Conservation (phyloP, 2,329 filamentous ascomycete genomes). For the Lomentospora prolificans region DNA sequence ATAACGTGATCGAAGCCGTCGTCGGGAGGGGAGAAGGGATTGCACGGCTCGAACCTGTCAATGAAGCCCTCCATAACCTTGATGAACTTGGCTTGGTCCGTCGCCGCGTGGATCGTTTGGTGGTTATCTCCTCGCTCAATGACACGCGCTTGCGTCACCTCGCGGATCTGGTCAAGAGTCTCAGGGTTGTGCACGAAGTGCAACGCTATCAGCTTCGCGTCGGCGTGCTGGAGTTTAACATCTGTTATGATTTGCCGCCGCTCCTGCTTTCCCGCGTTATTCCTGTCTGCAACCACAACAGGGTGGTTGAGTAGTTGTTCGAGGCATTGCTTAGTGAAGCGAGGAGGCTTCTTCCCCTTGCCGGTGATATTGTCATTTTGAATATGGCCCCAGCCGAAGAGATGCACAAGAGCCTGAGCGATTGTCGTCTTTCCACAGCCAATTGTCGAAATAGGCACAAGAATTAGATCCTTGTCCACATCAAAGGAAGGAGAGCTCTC, state of each 20-base stretch:
- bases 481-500: slow-evolving; percentile 33
- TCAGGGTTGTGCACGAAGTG: slow-evolving; percentile 81
- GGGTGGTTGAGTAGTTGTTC: slow-evolving; percentile 52
- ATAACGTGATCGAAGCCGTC: slow-evolving; percentile 75
- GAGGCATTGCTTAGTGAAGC: slow-evolving; percentile 65
- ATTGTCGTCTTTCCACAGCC: slow-evolving; percentile 96
- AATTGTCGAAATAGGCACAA: slow-evolving; percentile 88
- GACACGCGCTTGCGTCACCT: slow-evolving; percentile 68
- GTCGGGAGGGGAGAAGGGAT: slow-evolving; percentile 61
- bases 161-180: slow-evolving; percentile 61
- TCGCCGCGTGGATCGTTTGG: slow-evolving; percentile 87
- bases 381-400: slow-evolving; percentile 87
- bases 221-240: slow-evolving; percentile 50
- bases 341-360: slow-evolving; percentile 58
- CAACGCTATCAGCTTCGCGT: slow-evolving; percentile 69
- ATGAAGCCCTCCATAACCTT: slow-evolving; percentile 95
- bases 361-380: slow-evolving; percentile 95
- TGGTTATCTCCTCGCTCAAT: slow-evolving; percentile 87
- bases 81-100: slow-evolving; percentile 63
- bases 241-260: slow-evolving; percentile 80
- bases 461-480: slow-evolving; percentile 58
- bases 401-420: slow-evolving; percentile 65
- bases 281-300: slow-evolving; percentile 83
- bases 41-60: slow-evolving; percentile 69
- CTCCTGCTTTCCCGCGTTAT: slow-evolving; percentile 85